Percentiles rank a stretch among this genome's conserved stretches.
These are phyloP conservation scores for Pythium vanterpoolii DNA, from an alignment of 352 stramenopile species.

Conservation along the genomic window DNA sequence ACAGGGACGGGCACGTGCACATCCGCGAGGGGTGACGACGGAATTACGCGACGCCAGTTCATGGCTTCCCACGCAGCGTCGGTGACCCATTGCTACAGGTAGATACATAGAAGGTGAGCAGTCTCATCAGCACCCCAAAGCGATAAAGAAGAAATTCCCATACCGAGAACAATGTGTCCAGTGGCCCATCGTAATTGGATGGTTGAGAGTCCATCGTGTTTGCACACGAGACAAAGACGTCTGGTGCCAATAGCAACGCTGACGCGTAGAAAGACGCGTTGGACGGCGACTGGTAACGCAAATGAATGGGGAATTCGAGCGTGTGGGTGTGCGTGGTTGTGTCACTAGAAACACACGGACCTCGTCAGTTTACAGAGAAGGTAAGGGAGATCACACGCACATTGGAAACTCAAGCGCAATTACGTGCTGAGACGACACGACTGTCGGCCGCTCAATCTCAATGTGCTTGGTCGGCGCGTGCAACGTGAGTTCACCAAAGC, in stretches of 20 bases:
- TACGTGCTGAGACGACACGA: conserved; percentile 25
- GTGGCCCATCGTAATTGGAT: neutral
- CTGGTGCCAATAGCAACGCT: conserved; percentile 20
- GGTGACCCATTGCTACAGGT: conserved; percentile 1
- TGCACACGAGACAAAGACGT: conserved; percentile 16
- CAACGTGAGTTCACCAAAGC: conserved; percentile 27
- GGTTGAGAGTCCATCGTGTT: neutral
- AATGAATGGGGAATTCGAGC: conserved; percentile 28
- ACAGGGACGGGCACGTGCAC: conserved; percentile 15
- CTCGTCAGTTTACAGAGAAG: neutral
- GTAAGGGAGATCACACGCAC: conserved; percentile 7
- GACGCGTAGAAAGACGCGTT: conserved; percentile 21
- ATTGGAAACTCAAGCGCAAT: conserved; percentile 23
- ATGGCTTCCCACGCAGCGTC: neutral
- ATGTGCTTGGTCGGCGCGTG: conserved; percentile 28
- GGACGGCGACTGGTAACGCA: conserved; percentile 35
- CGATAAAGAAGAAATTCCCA: neutral
- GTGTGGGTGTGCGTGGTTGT: neutral
- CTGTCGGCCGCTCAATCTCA: conserved; percentile 28
- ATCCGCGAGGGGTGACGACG: neutral
- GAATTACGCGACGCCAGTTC: conserved; percentile 11
- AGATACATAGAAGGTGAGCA: neutral
- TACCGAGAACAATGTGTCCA: conserved; percentile 3
- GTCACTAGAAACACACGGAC: neutral
- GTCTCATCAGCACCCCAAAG: neutral